phyloP scores from a whole-genome alignment of 2,329 filamentous ascomycete genomes.

The Talaromyces atroroseus region DNA sequence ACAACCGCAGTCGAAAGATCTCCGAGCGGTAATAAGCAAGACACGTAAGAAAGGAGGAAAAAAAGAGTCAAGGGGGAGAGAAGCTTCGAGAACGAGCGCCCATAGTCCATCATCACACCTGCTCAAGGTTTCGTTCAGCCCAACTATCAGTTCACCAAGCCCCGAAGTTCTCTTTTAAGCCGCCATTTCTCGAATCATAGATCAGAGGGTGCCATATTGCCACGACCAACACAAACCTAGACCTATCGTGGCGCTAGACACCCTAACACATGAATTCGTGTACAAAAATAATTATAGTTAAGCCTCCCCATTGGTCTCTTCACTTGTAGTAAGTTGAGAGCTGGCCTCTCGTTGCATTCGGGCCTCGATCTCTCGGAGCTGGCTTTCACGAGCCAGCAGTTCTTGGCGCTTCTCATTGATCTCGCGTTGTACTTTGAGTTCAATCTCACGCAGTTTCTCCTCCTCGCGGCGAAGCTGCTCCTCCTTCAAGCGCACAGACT shows the following conservation, averaged over 20 bases:
- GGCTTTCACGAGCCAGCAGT: slow-evolving; percentile 91
- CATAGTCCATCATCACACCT: slow-evolving; percentile 19
- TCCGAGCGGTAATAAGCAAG: slow-evolving; percentile 13
- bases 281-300: slow-evolving; percentile 21
- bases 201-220: slow-evolving; percentile 19
- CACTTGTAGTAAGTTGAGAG: slow-evolving; percentile 22
- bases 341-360: slow-evolving; percentile 87
- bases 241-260: neutral
- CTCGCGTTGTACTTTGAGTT: slow-evolving; percentile 98
- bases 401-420: slow-evolving; percentile 99
- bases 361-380: slow-evolving; percentile 97
- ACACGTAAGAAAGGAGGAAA: slow-evolving; percentile 18
- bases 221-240: neutral
- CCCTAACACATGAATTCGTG: slow-evolving; percentile 9
- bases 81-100: slow-evolving; percentile 9
- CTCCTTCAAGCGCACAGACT: slow-evolving; percentile 98
- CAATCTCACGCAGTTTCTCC: slow-evolving; percentile 99
- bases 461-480: slow-evolving; percentile 98
- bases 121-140: slow-evolving; percentile 29
- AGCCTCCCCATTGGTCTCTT: slow-evolving; percentile 32
- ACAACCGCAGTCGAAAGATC: slow-evolving; percentile 17
- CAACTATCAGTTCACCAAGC: slow-evolving; percentile 1
- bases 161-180: slow-evolving; percentile 5
- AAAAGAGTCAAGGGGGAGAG: slow-evolving; percentile 13
- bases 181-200: slow-evolving; percentile 11